Evolutionary conservation across 805 yeast genomes (phyloP).

Genomic region (Cyberlindnera sargentensis): DNA sequence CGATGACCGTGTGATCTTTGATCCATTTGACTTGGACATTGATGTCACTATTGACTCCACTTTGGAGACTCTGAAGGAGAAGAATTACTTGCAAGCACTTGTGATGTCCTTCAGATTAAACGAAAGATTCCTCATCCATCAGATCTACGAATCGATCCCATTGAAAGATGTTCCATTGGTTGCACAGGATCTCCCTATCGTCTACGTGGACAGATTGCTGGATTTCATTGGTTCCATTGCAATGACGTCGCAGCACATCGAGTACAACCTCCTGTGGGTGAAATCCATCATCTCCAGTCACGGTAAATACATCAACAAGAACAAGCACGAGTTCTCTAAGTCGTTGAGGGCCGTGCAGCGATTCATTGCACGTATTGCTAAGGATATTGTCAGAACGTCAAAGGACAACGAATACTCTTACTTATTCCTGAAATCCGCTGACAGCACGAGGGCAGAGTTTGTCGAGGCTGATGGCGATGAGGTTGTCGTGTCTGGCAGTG

Average conservation of each 20-base stretch:
- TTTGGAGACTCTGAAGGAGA: constrained; percentile 48
- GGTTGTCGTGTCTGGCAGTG: constrained; percentile 12
- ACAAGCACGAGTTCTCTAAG: constrained; percentile 56
- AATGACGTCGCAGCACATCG: constrained; percentile 73
- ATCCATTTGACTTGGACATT: constrained; percentile 90
- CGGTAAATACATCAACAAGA: constrained; percentile 62
- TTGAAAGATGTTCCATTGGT: constrained; percentile 62
- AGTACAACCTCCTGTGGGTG: constrained; percentile 80
- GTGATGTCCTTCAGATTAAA: constrained; percentile 93
- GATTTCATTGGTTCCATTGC: constrained; percentile 62
- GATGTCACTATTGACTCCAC: constrained; percentile 85
- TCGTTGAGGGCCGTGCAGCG: constrained; percentile 66
- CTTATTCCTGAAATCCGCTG: constrained; percentile 37
- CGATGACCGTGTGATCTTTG: constrained; percentile 70
- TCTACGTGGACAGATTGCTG: constrained; percentile 64
- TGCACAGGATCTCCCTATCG: constrained; percentile 62
- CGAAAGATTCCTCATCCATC: constrained; percentile 65
- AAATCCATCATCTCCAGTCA: constrained; percentile 60
- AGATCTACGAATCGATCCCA: constrained; percentile 69
- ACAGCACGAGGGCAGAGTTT: constrained; percentile 22
- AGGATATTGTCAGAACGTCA: constrained; percentile 55
- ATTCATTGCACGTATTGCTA: constrained; percentile 66
- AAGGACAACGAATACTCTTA: constrained; percentile 48
- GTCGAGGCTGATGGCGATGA: constrained; percentile 10
- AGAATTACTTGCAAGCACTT: constrained; percentile 61